Conservation (phyloP, 768 basidiomycete species). For the Leccinum incarnatum region DNA sequence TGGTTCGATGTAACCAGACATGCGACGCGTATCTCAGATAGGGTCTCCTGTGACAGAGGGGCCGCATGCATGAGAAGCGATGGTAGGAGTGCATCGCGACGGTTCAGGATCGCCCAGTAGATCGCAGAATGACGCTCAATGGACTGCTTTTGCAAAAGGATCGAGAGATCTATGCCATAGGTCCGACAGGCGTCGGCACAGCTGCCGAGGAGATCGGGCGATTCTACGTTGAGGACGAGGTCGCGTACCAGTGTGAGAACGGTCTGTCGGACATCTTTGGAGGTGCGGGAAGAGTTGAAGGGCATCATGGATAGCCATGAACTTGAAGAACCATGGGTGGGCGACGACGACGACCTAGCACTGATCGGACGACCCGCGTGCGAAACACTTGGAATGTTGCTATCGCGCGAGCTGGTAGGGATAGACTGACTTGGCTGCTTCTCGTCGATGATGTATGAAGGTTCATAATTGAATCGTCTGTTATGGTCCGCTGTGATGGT, state of each 20-base stretch:
- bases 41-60: conserved; percentile 40
- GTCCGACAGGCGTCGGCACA: conserved; percentile 60
- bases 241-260: conserved; percentile 56
- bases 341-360: background rate
- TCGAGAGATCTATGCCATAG: conserved; percentile 48
- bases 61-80: conserved; percentile 53
- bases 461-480: background rate
- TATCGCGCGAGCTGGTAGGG: background rate
- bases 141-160: conserved; percentile 57
- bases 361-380: background rate
- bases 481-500: conserved; percentile 2
- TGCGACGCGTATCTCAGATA: conserved; percentile 62
- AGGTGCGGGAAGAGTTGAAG: conserved; percentile 23
- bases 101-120: conserved; percentile 74
- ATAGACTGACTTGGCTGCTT: conserved; percentile 4
- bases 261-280: conserved; percentile 51
- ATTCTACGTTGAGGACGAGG: conserved; percentile 36
- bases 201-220: conserved; percentile 22
- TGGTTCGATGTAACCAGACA: conserved; percentile 39
- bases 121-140: conserved; percentile 66
- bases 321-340: background rate
- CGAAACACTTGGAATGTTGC: background rate
- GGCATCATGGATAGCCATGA: conserved; percentile 21
- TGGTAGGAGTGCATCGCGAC: conserved; percentile 38
- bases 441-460: background rate